Conservation (phyloP, 805 yeast species). For the Myxozyma vanderwaltii region DNA sequence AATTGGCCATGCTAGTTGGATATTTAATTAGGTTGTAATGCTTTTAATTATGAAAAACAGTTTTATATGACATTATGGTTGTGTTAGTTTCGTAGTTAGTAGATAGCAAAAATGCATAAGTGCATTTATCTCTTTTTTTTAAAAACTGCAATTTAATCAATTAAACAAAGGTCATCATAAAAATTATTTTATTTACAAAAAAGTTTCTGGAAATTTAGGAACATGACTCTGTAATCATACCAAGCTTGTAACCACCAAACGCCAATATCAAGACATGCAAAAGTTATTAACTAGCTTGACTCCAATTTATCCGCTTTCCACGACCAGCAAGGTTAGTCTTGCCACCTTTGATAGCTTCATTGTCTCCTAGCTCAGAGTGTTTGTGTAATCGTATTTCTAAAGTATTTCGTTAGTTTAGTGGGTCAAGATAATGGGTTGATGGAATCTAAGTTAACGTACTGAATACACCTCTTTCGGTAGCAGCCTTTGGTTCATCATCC, state of each 20-base stretch:
- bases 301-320: slow-evolving; percentile 19
- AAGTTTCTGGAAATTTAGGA: background rate
- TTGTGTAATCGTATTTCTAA: slow-evolving; percentile 67
- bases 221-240: background rate
- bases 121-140: too few relatives aligned
- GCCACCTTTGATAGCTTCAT: slow-evolving; percentile 63
- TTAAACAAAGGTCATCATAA: too few relatives aligned
- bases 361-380: slow-evolving; percentile 88
- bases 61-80: too few relatives aligned
- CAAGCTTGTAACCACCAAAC: background rate
- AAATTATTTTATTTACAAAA: background rate
- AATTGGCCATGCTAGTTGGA: too few relatives aligned
- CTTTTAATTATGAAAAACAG: too few relatives aligned
- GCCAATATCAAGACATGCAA: background rate
- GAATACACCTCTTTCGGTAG: slow-evolving; percentile 14
- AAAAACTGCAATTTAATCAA: too few relatives aligned
- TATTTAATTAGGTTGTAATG: too few relatives aligned
- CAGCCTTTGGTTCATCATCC: slow-evolving; percentile 1
- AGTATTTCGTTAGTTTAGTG: background rate
- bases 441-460: slow-evolving; percentile 19
- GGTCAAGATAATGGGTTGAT: background rate
- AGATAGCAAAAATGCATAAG: too few relatives aligned
- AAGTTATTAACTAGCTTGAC: slow-evolving; percentile 2
- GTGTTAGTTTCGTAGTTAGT: background rate
- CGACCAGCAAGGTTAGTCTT: slow-evolving; percentile 30